These are phyloP conservation scores for Apiospora pterosperma DNA, from an alignment of 2,329 filamentous ascomycete species.

Conservation along the genomic window DNA sequence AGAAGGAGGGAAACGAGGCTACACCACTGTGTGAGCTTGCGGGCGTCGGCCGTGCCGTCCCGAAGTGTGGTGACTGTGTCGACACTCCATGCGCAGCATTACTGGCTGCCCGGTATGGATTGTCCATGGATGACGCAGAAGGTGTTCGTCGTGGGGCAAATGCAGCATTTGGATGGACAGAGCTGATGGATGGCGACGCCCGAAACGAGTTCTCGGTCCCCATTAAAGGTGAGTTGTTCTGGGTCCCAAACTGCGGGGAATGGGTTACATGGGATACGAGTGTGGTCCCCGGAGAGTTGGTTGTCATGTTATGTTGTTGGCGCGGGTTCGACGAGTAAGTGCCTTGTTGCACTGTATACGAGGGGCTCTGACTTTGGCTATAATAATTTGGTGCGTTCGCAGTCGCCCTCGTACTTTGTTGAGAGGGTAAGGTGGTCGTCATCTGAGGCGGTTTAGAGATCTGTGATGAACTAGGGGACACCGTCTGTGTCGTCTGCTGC, in stretches of 20 bases:
- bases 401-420: slow-evolving; percentile 21
- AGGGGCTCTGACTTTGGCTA: slow-evolving; percentile 22
- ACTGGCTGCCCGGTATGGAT: slow-evolving; percentile 20
- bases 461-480: slow-evolving; percentile 25
- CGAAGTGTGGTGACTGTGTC: slow-evolving; percentile 28
- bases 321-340: slow-evolving; percentile 25
- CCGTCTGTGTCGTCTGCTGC: slow-evolving; percentile 19
- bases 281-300: slow-evolving; percentile 23
- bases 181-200: slow-evolving; percentile 24
- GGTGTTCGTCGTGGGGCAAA: slow-evolving; percentile 26
- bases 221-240: slow-evolving; percentile 29
- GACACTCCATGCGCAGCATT: slow-evolving; percentile 21
- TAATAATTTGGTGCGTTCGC: slow-evolving; percentile 26
- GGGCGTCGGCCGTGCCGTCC: slow-evolving; percentile 20
- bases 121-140: slow-evolving; percentile 28
- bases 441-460: slow-evolving; percentile 25
- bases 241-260: slow-evolving; percentile 28
- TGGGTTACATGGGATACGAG: slow-evolving; percentile 29
- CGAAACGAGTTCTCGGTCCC: slow-evolving; percentile 27
- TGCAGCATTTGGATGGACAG: slow-evolving; percentile 20
- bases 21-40: slow-evolving; percentile 25
- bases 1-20: slow-evolving; percentile 23
- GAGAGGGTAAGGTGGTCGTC: slow-evolving; percentile 21
- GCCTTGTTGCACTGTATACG: slow-evolving; percentile 24
- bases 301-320: slow-evolving; percentile 24